Base-by-base conservation (phyloP, 352 stramenopile species). In the Phytophthora gonapodyides region DNA sequence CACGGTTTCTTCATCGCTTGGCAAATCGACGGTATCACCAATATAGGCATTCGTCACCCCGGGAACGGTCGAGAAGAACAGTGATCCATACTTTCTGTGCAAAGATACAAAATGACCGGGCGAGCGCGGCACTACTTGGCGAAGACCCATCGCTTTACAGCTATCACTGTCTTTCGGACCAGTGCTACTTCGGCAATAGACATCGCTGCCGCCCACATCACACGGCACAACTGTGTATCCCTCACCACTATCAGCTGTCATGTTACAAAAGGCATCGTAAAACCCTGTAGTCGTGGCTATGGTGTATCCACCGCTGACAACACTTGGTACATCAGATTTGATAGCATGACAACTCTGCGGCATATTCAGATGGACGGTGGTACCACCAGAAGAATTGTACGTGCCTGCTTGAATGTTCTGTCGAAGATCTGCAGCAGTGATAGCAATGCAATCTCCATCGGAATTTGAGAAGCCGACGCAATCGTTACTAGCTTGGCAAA, bases 181-280 rank as follows among this genome's bases (percentile, higher is more conserved):
- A 33, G 49, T 57, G 8, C 59, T 84, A 7, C 34, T 49, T 17
- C 49, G 54, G 24, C 80, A 89, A n/a, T 47, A 19, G 5, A 64
- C 38, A 21, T 80, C 70, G 4, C 24, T 77, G 3, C 70, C 65
- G 17, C 69, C 73, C 6, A 64, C 43, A 36, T 80, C 67, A 34
- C 80, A 89, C 1, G 80, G 76, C 5, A 85, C 57, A 16, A 80
- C 57, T 15, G 77, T 89, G 58, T 87, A 88, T 1, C 80, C 80
- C 41, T 80, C 82, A 2, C 61, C 68, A 15, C 61, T 72, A 57
- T 87, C 75, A 36, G 75, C 40, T 0, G 54, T 58, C 80, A 89
- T 89, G 33, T 85, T 78, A 36, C 80, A 89, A 60, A 67, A 85
- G n/a, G 61, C 71, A 46, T 56, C 63, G 31, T 78, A 63, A 19